Conservation (phyloP, 2,329 filamentous ascomycete species). For the Bipolaris oryzae region DNA sequence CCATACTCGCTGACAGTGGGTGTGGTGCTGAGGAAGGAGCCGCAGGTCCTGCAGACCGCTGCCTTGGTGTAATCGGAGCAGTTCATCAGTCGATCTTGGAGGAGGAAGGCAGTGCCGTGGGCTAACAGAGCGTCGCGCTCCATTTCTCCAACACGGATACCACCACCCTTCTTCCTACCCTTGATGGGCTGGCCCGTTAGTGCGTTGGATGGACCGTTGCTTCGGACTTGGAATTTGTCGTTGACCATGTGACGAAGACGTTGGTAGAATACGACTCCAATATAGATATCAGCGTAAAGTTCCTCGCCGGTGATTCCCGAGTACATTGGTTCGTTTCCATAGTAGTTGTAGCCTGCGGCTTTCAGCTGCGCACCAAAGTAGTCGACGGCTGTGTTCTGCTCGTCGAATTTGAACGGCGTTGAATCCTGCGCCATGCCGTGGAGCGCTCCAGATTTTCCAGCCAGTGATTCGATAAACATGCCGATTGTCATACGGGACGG, state of each 20-base stretch:
- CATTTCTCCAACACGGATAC: constrained; percentile 99
- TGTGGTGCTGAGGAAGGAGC: constrained; percentile 87
- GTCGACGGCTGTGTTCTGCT: constrained; percentile 88
- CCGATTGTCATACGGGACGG: constrained; percentile 99
- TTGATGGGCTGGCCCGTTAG: constrained; percentile 85
- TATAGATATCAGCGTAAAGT: constrained; percentile 77
- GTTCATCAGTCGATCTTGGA: constrained; percentile 95
- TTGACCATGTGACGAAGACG: constrained; percentile 99
- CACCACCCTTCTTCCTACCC: constrained; percentile 92
- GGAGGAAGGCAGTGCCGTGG: constrained; percentile 90
- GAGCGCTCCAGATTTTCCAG: constrained; percentile 90
- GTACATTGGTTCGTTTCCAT: constrained; percentile 99
- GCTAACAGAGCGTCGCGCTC: constrained; percentile 94
- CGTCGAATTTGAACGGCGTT: constrained; percentile 93
- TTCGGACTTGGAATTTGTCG: constrained; percentile 86
- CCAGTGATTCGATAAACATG: constrained; percentile 97
- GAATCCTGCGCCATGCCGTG: constrained; percentile 96
- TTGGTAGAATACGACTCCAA: constrained; percentile 98
- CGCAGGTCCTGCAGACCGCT: constrained; percentile 88
- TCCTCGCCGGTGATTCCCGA: constrained; percentile 83
- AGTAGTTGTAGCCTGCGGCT: constrained; percentile 90
- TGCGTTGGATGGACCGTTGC: background rate
- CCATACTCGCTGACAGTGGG: constrained; percentile 67
- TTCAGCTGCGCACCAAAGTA: constrained; percentile 97
- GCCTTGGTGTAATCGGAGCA: constrained; percentile 91